Evolutionary conservation across 2,329 filamentous ascomycete species (phyloP).

Genomic region (Colletotrichum eremochloae): DNA sequence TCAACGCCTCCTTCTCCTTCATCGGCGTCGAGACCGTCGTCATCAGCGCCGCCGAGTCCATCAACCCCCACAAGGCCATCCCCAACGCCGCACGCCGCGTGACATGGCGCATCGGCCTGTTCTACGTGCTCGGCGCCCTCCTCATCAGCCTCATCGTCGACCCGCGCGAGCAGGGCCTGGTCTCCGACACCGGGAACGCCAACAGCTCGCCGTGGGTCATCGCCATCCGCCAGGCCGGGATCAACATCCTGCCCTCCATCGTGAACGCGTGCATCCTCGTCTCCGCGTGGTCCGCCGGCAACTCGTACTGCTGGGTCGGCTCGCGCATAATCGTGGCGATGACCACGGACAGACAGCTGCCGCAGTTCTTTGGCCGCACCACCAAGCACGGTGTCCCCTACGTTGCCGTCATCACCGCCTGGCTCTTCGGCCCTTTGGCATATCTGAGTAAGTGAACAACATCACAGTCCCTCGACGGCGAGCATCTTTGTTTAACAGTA

Average conservation of each 20-base stretch:
- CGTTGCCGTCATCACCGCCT: conserved; percentile 53
- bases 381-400: conserved; percentile 59
- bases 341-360: conserved; percentile 44
- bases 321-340: conserved; percentile 58
- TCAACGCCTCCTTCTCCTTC: conserved; percentile 57
- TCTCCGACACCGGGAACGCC: conserved; percentile 51
- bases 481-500: conserved; percentile 59
- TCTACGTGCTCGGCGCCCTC: conserved; percentile 60
- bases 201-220: conserved; percentile 62
- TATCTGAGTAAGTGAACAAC: conserved; percentile 61
- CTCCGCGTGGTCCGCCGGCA: conserved; percentile 60
- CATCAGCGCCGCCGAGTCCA: conserved; percentile 58
- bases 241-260: conserved; percentile 57
- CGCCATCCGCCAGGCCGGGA: conserved; percentile 56
- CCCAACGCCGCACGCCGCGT: conserved; percentile 60
- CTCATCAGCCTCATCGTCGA: conserved; percentile 60
- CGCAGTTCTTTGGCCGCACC: conserved; percentile 55
- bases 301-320: conserved; percentile 58
- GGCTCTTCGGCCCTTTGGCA: conserved; percentile 56
- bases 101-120: conserved; percentile 59
- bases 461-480: conserved; percentile 58
- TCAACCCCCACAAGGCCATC: conserved; percentile 57
- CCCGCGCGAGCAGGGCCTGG: conserved; percentile 56
- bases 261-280: conserved; percentile 64
- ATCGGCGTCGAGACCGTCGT: conserved; percentile 55